phyloP scores from a whole-genome alignment of 805 yeast species.

The Diddensiella transvaalensis region DNA sequence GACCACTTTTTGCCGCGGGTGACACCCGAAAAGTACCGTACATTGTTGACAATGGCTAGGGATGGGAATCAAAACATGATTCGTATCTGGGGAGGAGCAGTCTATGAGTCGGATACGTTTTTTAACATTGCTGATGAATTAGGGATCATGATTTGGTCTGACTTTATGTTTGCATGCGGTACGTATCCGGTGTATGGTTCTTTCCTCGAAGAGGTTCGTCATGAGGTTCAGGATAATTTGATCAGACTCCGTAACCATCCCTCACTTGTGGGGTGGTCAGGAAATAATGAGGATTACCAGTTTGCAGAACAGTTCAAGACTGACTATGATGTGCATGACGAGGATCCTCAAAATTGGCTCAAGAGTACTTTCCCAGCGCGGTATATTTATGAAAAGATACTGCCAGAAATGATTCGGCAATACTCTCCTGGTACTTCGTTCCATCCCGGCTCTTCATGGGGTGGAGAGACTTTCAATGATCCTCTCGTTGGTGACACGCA shows the following conservation, averaged over 20 bases:
- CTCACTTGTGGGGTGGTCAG: constrained; percentile 38
- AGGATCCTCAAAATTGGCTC: constrained; percentile 14
- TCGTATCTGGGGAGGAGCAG: constrained; percentile 50
- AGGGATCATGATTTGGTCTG: constrained; percentile 51
- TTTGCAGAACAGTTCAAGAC: constrained; percentile 36
- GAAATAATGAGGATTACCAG: constrained; percentile 47
- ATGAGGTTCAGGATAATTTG: constrained; percentile 40
- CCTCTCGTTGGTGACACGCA: constrained; percentile 11
- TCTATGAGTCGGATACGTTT: constrained; percentile 40
- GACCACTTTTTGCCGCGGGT: constrained; percentile 39
- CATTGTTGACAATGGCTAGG: constrained; percentile 35
- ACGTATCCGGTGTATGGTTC: constrained; percentile 43
- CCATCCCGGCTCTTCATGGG: constrained; percentile 10
- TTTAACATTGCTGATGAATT: constrained; percentile 41
- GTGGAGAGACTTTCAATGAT: constrained; percentile 9
- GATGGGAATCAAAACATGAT: constrained; percentile 43
- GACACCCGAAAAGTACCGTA: constrained; percentile 33
- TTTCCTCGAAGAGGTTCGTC: constrained; percentile 35
- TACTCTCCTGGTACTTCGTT: constrained; percentile 15
- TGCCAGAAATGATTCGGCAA: constrained; percentile 35
- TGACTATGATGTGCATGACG: constrained; percentile 16
- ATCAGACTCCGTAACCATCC: constrained; percentile 40
- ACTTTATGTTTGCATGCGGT: constrained; percentile 55
- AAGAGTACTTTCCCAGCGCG: constrained; percentile 40
- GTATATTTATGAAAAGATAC: constrained; percentile 37